Conservation (phyloP, 495 filamentous ascomycete species). For the Penicillium alfredii region DNA sequence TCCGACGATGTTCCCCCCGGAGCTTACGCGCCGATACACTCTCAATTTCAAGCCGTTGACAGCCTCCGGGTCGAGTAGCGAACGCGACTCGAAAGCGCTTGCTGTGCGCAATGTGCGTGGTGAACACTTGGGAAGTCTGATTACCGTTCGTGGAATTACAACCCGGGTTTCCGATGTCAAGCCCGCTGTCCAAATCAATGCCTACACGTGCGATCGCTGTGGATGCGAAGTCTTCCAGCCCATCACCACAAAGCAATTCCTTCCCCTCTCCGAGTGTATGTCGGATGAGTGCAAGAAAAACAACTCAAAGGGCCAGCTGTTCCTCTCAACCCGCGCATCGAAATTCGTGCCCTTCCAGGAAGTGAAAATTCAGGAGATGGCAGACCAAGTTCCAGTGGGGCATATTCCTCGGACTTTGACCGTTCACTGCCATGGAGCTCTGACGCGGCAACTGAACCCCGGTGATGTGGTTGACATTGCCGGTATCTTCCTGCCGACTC, state of each 20-base stretch:
- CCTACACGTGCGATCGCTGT: conserved; percentile 94
- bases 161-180: conserved; percentile 97
- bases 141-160: conserved; percentile 90
- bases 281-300: conserved; percentile 85
- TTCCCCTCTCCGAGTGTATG: conserved; percentile 76
- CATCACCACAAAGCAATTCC: conserved; percentile 82
- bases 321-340: conserved; percentile 86
- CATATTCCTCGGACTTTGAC: conserved; percentile 92
- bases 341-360: conserved; percentile 98
- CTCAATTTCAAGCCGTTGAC: conserved; percentile 91
- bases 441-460: conserved; percentile 81
- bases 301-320: conserved; percentile 86
- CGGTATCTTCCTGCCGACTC: conserved; percentile 93
- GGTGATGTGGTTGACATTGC: conserved; percentile 91
- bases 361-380: conserved; percentile 97
- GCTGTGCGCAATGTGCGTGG: conserved; percentile 89
- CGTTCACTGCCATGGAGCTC: conserved; percentile 78
- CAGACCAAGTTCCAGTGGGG: conserved; percentile 94
- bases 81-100: conserved; percentile 65
- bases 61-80: conserved; percentile 58
- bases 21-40: conserved; percentile 88
- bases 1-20: conserved; percentile 71
- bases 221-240: conserved; percentile 98
- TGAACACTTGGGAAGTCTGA: conserved; percentile 86
- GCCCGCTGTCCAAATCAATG: conserved; percentile 92